A percentile compares a stretch with the other conserved stretches of the same genome.
Conservation (phyloP, 345 rosid genomes). For the Eucalyptus sp. region DNA sequence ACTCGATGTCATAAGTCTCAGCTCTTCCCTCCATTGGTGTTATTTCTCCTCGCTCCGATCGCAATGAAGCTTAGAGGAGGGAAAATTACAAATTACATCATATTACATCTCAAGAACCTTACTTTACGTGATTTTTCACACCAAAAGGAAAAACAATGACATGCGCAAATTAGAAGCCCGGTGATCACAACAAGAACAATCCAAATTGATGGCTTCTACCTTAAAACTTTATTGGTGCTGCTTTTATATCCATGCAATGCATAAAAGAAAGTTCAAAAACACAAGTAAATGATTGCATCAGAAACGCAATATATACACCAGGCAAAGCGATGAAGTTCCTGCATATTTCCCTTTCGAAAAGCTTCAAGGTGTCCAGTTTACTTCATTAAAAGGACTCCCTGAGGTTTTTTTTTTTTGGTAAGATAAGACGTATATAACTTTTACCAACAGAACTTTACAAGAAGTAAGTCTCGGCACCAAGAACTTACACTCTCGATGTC, state of each 20-base stretch:
- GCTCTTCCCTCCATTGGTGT: neutral
- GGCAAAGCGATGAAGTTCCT: neutral
- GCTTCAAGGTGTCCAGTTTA: neutral
- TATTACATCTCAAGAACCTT: neutral
- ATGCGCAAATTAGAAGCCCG: neutral
- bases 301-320: neutral
- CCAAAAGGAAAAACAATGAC: neutral
- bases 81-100: neutral
- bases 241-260: neutral
- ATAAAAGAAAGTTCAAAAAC: neutral
- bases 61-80: neutral
- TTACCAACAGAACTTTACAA: no score
- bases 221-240: neutral
- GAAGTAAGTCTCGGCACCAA: no score
- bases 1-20: neutral
- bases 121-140: neutral
- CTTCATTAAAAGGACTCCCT: neutral
- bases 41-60: neutral
- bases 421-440: no score
- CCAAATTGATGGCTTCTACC: neutral
- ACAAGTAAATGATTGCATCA: neutral
- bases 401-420: neutral
- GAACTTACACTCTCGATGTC: no score
- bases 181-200: neutral
- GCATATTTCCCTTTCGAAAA: neutral